Percentiles rank a stretch among this genome's conserved stretches.
These are phyloP conservation scores for Leptodermis oblonga DNA, from an alignment of 257 asterid genomes.

Conservation along the genomic window DNA sequence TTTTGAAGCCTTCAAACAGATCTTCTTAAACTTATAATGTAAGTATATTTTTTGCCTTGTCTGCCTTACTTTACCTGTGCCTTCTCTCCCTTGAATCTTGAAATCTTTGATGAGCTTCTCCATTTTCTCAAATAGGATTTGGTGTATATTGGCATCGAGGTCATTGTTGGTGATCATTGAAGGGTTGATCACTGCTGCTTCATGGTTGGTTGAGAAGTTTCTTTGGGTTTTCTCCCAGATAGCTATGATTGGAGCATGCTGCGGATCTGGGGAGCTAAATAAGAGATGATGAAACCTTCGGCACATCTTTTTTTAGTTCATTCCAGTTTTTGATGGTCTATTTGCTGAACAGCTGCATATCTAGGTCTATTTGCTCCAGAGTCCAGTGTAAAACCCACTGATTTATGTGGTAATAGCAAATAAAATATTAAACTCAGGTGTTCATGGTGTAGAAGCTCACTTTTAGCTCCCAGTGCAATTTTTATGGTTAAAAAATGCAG, in stretches of 20 bases:
- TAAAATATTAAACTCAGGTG: too few species aligned
- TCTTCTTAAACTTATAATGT: not conserved
- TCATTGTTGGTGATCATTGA: not conserved
- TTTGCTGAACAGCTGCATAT: not conserved
- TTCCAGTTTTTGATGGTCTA: not conserved
- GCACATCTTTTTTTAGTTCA: not conserved
- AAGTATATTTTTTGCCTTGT: too few species aligned
- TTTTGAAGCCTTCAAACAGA: not conserved
- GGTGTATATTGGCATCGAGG: not conserved
- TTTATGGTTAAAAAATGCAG: too few species aligned
- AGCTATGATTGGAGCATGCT: not conserved
- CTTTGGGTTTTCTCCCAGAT: not conserved
- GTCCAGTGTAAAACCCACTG: not conserved
- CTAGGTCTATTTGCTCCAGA: not conserved
- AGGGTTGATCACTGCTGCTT: not conserved
- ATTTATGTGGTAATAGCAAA: too few species aligned
- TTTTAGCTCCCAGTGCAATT: too few species aligned
- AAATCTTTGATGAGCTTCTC: not conserved
- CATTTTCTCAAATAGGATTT: not conserved
- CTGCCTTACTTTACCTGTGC: not conserved
- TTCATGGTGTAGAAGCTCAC: too few species aligned
- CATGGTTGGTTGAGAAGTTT: not conserved
- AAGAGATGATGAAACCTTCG: not conserved
- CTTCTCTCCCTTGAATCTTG: too few species aligned
- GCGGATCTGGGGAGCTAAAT: too few species aligned